These are phyloP conservation scores for Gyromitra esculenta DNA, from an alignment of 2,329 filamentous ascomycete species.

Conservation along the genomic window DNA sequence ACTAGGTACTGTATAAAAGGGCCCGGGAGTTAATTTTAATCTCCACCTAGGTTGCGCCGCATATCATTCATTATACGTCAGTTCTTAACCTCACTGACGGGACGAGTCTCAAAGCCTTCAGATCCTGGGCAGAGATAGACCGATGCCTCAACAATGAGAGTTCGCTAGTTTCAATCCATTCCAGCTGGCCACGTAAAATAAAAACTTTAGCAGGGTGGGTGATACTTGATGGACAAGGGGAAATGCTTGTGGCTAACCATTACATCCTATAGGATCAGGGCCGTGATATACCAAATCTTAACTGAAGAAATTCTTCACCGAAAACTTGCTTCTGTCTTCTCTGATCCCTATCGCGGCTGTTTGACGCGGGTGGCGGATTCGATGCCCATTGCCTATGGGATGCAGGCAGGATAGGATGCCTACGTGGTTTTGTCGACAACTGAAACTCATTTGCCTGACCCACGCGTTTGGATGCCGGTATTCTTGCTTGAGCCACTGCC, in stretches of 20 bases:
- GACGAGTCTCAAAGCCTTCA: conserved; percentile 4
- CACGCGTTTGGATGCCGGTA: conserved; percentile 27
- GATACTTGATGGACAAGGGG: not conserved
- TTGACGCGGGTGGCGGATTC: conserved; percentile 18
- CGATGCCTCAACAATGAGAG: not conserved
- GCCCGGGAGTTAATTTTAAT: conserved; percentile 19
- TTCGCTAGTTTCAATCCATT: not conserved
- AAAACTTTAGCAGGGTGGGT: not conserved
- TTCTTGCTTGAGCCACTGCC: not conserved
- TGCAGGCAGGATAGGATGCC: not conserved
- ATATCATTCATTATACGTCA: conserved; percentile 22
- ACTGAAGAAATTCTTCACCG: not conserved
- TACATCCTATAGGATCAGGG: not conserved
- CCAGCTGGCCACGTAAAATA: conserved; percentile 13
- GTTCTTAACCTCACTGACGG: conserved; percentile 6
- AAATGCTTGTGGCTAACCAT: not conserved
- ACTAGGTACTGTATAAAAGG: not conserved
- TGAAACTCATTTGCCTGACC: conserved; percentile 21
- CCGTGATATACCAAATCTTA: not conserved
- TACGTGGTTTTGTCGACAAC: conserved; percentile 25
- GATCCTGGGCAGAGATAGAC: not conserved
- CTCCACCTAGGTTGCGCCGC: conserved; percentile 13
- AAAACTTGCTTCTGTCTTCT: not conserved
- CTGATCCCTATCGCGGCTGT: not conserved
- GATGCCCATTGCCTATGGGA: conserved; percentile 29